Percentiles rank a stretch among this genome's conserved stretches.
These are phyloP conservation scores for Thermomyces lanuginosus DNA, from an alignment of 2,329 filamentous ascomycete species.

Conservation along the genomic window DNA sequence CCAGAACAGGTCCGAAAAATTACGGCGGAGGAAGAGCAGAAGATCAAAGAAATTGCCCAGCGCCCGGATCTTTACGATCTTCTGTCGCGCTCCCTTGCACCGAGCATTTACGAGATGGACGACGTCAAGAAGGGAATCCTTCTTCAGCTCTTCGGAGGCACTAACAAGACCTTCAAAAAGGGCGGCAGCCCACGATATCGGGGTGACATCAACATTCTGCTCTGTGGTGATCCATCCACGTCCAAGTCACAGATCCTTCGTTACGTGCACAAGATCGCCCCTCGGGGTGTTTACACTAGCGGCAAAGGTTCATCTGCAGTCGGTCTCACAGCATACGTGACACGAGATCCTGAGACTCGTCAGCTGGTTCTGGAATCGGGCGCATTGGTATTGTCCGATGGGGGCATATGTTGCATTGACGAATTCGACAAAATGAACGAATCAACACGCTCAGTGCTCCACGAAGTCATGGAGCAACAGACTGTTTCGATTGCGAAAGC, in stretches of 20 bases:
- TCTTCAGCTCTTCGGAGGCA: constrained; percentile 88
- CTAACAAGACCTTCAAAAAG: constrained; percentile 95
- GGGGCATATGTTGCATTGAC: constrained; percentile 62
- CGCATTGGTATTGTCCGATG: constrained; percentile 56
- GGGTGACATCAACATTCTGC: constrained; percentile 91
- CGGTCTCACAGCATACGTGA: constrained; percentile 62
- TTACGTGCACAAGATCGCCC: constrained; percentile 95
- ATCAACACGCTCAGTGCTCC: constrained; percentile 54
- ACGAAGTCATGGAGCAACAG: constrained; percentile 71
- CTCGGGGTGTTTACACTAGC: constrained; percentile 64
- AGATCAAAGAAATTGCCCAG: constrained; percentile 64
- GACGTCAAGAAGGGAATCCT: constrained; percentile 98
- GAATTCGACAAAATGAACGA: constrained; percentile 72
- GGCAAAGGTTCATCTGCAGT: constrained; percentile 62
- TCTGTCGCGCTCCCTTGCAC: constrained; percentile 74
- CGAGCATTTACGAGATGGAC: constrained; percentile 94
- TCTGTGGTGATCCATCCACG: constrained; percentile 94
- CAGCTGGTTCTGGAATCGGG: constrained; percentile 61
- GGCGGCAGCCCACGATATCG: constrained; percentile 89
- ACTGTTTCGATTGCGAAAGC: constrained; percentile 65
- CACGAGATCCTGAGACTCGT: constrained; percentile 55
- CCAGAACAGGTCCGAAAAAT: constrained; percentile 75
- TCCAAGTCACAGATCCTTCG: constrained; percentile 87
- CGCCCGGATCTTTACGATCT: constrained; percentile 86
- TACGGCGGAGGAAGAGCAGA: constrained; percentile 69